Percentiles rank a stretch among this genome's conserved stretches.
Conservation (phyloP, 176 grass and related monocot species). For the Oropetium thomaeum region DNA sequence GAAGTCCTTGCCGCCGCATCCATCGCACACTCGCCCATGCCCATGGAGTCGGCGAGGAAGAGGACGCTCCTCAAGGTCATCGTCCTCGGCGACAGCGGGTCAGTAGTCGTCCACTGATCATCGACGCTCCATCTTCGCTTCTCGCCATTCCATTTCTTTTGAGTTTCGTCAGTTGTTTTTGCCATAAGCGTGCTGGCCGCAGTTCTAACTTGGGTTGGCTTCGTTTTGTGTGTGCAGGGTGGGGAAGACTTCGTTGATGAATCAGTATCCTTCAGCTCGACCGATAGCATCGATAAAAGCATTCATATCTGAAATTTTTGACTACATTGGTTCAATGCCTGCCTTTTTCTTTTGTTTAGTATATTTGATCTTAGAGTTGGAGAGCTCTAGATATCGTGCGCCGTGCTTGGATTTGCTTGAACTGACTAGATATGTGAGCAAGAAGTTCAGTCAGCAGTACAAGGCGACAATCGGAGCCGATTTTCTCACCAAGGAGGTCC, state of each 20-base stretch:
- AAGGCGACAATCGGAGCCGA: slow-evolving; percentile 98
- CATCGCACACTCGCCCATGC: not conserved
- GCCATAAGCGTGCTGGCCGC: not conserved
- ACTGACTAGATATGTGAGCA: slow-evolving; percentile 73
- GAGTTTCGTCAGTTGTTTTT: not conserved
- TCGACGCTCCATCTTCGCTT: not conserved
- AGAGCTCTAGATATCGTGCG: not conserved
- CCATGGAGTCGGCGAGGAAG: slow-evolving; percentile 50
- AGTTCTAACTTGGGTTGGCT: slow-evolving; percentile 11
- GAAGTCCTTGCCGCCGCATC: not conserved
- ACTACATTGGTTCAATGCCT: not conserved
- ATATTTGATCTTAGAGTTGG: not conserved
- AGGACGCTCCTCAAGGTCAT: slow-evolving; percentile 67
- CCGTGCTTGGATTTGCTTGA: slow-evolving; percentile 16
- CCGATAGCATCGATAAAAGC: not conserved
- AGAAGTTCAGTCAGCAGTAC: slow-evolving; percentile 97
- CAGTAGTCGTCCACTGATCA: slow-evolving; percentile 2
- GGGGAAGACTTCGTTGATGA: slow-evolving; percentile 98
- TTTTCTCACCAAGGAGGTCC: slow-evolving; percentile 95
- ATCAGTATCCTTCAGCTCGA: slow-evolving; percentile 74
- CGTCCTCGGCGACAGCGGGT: slow-evolving; percentile 71
- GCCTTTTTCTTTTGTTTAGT: not conserved
- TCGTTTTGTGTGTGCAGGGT: slow-evolving; percentile 43
- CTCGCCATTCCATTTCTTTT: not conserved
- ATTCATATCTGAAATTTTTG: not conserved